Percentiles rank a stretch among this genome's conserved stretches.
Conservation (phyloP, 306 rosid genomes). For the Vigna mungo region DNA sequence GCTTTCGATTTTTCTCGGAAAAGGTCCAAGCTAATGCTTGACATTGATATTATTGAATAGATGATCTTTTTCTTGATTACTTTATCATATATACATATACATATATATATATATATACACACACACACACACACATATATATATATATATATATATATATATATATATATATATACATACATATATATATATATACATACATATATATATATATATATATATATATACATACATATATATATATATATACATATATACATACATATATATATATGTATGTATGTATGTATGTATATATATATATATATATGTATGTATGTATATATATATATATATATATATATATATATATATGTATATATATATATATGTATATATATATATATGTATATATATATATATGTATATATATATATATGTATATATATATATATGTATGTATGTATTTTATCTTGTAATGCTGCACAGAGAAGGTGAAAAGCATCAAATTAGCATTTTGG, state of each 20-base stretch:
- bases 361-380: no score
- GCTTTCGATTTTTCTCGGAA: constrained; percentile 86
- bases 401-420: background rate
- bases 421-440: no score
- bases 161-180: no score
- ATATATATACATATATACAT: no score
- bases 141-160: background rate
- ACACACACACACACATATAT: no score
- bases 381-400: background rate
- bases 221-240: background rate
- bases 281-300: background rate
- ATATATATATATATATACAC: no score
- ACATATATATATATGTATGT: no score
- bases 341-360: background rate
- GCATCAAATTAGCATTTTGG: background rate
- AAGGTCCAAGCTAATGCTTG: constrained; percentile 60
- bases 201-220: background rate
- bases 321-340: background rate
- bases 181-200: no score
- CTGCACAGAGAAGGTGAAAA: constrained; percentile 16
- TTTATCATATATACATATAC: background rate
- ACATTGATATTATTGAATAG: background rate
- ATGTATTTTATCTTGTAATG: background rate
- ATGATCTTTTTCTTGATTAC: background rate
- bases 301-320: no score